These are phyloP conservation scores for Rhizopogon salebrosus DNA, from an alignment of 768 basidiomycete genomes.

Conservation along the genomic window DNA sequence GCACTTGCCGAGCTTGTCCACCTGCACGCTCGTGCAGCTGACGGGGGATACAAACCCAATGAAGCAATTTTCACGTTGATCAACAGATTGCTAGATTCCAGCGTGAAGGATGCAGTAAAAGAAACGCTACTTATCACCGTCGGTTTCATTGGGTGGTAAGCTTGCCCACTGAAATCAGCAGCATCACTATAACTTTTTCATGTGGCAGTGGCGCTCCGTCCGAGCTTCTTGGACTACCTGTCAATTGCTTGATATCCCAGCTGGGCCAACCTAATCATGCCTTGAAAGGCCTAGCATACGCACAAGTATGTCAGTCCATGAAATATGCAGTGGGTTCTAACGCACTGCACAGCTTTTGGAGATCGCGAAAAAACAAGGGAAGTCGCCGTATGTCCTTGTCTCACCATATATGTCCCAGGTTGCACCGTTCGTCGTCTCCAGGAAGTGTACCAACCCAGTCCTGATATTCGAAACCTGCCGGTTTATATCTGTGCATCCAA, in stretches of 20 bases:
- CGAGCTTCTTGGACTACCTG: constrained; percentile 51
- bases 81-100: constrained; percentile 41
- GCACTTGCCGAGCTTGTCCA: constrained; percentile 44
- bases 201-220: constrained; percentile 38
- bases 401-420: constrained; percentile 67
- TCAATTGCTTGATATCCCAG: constrained; percentile 61
- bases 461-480: constrained; percentile 62
- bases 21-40: constrained; percentile 31
- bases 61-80: constrained; percentile 42
- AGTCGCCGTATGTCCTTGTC: constrained; percentile 59
- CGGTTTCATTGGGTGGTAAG: constrained; percentile 47
- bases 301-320: constrained; percentile 44
- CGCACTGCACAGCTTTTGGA: constrained; percentile 44
- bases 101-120: constrained; percentile 39
- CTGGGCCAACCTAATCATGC: constrained; percentile 65
- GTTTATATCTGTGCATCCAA: constrained; percentile 53
- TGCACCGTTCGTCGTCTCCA: constrained; percentile 57
- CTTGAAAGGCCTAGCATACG: constrained; percentile 61
- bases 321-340: neutral
- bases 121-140: constrained; percentile 64
- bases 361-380: constrained; percentile 53
- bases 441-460: constrained; percentile 52
- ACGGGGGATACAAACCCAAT: constrained; percentile 28
- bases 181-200: constrained; percentile 3
- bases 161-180: neutral